Evolutionary conservation across 768 basidiomycete species (phyloP).

Genomic region (Phylloporus arenicola): DNA sequence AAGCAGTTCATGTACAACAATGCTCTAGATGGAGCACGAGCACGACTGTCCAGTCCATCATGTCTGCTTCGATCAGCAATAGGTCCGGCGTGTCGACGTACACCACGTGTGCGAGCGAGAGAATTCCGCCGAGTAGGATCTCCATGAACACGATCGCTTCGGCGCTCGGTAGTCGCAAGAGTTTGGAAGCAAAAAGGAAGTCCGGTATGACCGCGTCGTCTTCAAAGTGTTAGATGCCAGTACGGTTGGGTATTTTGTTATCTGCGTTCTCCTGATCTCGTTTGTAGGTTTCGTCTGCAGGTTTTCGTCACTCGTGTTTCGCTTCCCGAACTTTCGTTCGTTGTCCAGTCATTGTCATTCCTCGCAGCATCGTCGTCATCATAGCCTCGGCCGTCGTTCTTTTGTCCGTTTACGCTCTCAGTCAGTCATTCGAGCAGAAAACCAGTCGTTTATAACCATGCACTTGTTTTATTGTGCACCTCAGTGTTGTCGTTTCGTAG

Average conservation of each 20-base stretch:
- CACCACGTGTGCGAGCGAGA: conserved; percentile 25
- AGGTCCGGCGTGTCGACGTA: conserved; percentile 25
- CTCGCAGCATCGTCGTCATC: conserved; percentile 5
- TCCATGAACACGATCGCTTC: conserved; percentile 26
- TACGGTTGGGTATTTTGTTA: neutral
- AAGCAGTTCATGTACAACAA: conserved; percentile 16
- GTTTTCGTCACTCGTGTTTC: neutral
- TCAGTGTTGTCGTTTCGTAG: neutral
- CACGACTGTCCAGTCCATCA: conserved; percentile 24
- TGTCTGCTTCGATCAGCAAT: conserved; percentile 24
- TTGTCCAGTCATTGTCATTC: neutral
- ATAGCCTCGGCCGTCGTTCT: conserved; percentile 1
- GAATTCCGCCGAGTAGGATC: conserved; percentile 20
- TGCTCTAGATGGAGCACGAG: conserved; percentile 30
- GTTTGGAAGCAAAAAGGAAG: conserved; percentile 25
- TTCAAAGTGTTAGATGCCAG: conserved; percentile 18
- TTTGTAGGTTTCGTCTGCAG: neutral
- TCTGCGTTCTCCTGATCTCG: conserved; percentile 1
- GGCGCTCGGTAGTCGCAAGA: conserved; percentile 23
- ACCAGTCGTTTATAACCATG: conserved; percentile 9
- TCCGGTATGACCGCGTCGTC: conserved; percentile 22
- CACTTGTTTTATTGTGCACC: conserved; percentile 9
- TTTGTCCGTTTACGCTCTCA: conserved; percentile 4
- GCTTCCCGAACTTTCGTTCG: neutral
- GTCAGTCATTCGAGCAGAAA: conserved; percentile 8